Evolutionary conservation across 176 grass and related monocot genomes (phyloP).

Genomic region (Oryza meridionalis): DNA sequence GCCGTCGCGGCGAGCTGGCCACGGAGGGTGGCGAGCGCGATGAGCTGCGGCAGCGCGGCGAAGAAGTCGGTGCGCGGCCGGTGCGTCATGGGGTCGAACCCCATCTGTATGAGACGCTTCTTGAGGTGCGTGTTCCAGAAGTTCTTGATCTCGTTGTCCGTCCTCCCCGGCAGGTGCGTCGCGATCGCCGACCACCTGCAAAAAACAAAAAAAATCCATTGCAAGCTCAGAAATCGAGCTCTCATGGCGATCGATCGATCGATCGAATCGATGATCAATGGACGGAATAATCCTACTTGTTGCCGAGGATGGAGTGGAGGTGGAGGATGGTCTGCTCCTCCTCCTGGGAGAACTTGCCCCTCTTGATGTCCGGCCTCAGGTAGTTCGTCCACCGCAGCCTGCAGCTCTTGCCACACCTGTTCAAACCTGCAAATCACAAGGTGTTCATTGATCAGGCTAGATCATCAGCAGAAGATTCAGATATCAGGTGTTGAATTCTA

Average conservation of each 20-base stretch:
- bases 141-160: slow-evolving; percentile 95
- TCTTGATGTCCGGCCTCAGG: slow-evolving; percentile 84
- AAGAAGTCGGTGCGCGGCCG: slow-evolving; percentile 80
- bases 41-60: slow-evolving; percentile 68
- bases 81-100: slow-evolving; percentile 95
- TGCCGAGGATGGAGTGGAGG: slow-evolving; percentile 76
- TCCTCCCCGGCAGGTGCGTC: slow-evolving; percentile 68
- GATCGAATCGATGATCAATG: not conserved
- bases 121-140: slow-evolving; percentile 98
- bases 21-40: slow-evolving; percentile 68
- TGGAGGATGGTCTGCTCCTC: slow-evolving; percentile 84
- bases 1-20: slow-evolving; percentile 39
- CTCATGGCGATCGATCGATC: not conserved
- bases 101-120: slow-evolving; percentile 90
- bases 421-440: slow-evolving; percentile 57
- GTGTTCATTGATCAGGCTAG: not conserved
- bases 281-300: slow-evolving; percentile 52
- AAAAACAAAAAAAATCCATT: not conserved
- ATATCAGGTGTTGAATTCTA: not conserved
- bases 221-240: not conserved
- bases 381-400: slow-evolving; percentile 92
- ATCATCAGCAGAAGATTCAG: not conserved
- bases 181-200: slow-evolving; percentile 83
- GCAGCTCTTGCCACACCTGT: slow-evolving; percentile 90
- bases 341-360: slow-evolving; percentile 76